Percentiles rank a stretch among this genome's conserved stretches.
Evolutionary conservation across 2,329 filamentous ascomycete species (phyloP).

Genomic region (Colletotrichum liaoningense): DNA sequence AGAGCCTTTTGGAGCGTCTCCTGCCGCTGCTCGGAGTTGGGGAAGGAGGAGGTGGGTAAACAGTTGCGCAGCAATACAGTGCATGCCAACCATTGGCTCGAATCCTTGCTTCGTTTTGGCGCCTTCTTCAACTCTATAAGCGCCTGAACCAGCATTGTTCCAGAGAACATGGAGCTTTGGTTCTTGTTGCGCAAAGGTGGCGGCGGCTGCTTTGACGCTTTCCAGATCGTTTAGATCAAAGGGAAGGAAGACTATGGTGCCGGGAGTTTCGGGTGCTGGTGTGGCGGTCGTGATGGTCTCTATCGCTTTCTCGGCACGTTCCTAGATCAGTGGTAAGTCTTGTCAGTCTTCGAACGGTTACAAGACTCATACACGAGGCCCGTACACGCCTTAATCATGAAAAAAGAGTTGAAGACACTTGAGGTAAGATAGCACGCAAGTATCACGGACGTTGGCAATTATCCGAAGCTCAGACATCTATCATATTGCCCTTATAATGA

Average conservation of each 20-base stretch:
- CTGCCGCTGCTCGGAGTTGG: slow-evolving; percentile 44
- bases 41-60: slow-evolving; percentile 49
- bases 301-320: slow-evolving; percentile 47
- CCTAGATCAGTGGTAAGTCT: slow-evolving; percentile 28
- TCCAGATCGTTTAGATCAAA: slow-evolving; percentile 55
- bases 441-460: slow-evolving; percentile 11
- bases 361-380: neutral
- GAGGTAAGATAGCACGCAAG: neutral
- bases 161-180: slow-evolving; percentile 54
- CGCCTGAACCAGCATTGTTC: slow-evolving; percentile 51
- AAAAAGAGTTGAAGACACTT: neutral
- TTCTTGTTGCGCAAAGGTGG: slow-evolving; percentile 50
- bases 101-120: slow-evolving; percentile 45
- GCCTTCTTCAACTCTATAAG: slow-evolving; percentile 31
- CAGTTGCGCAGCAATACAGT: slow-evolving; percentile 48
- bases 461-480: slow-evolving; percentile 31
- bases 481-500: neutral
- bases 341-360: neutral
- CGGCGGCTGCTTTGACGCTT: slow-evolving; percentile 50
- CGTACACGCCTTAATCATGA: too few relatives aligned
- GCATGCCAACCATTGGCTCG: slow-evolving; percentile 47
- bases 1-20: slow-evolving; percentile 31
- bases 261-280: slow-evolving; percentile 23
- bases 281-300: slow-evolving; percentile 39
- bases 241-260: slow-evolving; percentile 46